Base-by-base conservation (phyloP, 2,329 filamentous ascomycete genomes). In the Achaetomium macrosporum region DNA sequence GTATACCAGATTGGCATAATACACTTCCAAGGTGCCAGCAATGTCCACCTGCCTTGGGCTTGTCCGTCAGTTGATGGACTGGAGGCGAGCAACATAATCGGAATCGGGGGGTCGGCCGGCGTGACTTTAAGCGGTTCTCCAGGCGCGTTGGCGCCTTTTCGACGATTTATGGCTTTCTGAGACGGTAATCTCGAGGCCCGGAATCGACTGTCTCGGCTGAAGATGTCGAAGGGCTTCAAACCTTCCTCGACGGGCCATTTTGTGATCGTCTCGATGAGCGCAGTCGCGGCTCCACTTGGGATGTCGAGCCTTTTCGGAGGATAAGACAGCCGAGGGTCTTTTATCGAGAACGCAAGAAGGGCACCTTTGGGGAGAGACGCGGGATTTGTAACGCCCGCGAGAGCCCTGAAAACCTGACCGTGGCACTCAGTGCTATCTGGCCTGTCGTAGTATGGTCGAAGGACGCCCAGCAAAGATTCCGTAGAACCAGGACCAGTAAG, bases 11-110 rank as follows among this genome's bases (percentile, higher is more conserved):
- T 76, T 0, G 89, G 82, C 35, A 83, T 75, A 35, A 97, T 86
- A 62, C 88, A 96, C 65, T 88, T 90, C 90, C 92, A 96, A 0
- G 93, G 93, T 3, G 93, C 77, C 20, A 97, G 75, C 1, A 97
- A 67, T 0, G 85, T 93, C 90, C 90, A 97, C 0, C 77, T 84
- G 0, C 86, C 85, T 44, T 86, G 83, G 1, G 75, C 72, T 43
- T 77, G 78, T 11, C 68, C 72, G 36, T 71, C 70, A 1, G 67
- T 62, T 11, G 70, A 66, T 10, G 76, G 66, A 3, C 82, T 78
- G 11, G 80, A 82, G 33, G 84, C 76, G 5, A 89, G 75, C 6
- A 95, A 70, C 1, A 92, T 73, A 37, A 92, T 70, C 1, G 93
- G 93, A 15, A 97, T 93, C 1, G 78, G 72, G 1, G 88, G 88